phyloP scores from a whole-genome alignment of 176 grass and related monocot genomes.

The Raddia distichophylla region DNA sequence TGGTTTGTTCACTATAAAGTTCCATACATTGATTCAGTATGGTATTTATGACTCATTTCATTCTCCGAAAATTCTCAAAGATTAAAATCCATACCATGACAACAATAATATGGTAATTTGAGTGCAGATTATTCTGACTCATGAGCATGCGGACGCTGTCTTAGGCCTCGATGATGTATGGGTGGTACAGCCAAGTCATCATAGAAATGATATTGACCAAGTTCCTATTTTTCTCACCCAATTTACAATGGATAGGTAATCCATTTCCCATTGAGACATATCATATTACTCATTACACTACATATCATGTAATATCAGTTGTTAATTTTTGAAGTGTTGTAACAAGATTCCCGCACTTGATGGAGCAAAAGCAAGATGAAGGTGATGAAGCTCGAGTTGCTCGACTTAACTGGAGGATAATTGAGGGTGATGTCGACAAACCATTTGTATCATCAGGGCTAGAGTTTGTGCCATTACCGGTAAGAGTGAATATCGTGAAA shows the following conservation, averaged over 20 bases:
- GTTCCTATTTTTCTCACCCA: slow-evolving; percentile 79
- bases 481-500: slow-evolving; percentile 26
- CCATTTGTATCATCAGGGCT: slow-evolving; percentile 71
- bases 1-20: too few relatives aligned
- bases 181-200: slow-evolving; percentile 49
- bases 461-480: slow-evolving; percentile 83
- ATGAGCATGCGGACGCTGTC: slow-evolving; percentile 87
- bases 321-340: slow-evolving; percentile 49
- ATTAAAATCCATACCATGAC: background rate
- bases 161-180: slow-evolving; percentile 89
- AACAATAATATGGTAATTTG: background rate
- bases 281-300: background rate
- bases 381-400: slow-evolving; percentile 48
- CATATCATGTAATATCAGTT: background rate
- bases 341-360: slow-evolving; percentile 68
- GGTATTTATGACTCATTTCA: background rate
- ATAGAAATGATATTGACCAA: slow-evolving; percentile 43
- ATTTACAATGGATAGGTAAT: slow-evolving; percentile 83
- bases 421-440: slow-evolving; percentile 59
- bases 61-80: background rate
- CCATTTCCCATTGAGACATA: background rate
- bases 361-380: slow-evolving; percentile 58
- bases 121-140: slow-evolving; percentile 91
- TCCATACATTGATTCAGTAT: too few relatives aligned
- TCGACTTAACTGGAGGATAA: slow-evolving; percentile 78